A percentile compares a stretch with the other conserved stretches of the same genome.
Evolutionary conservation across 129 eudicot species (phyloP).

Genomic region (Daucus carota): DH1_v3.0 NC_030381.2:53713501-53714000

Average conservation of each 20-base stretch:
- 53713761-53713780: not conserved
- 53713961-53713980: too few relatives aligned
- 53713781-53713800: not conserved
- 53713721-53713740: not conserved
- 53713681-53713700: constrained; percentile 61
- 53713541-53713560: not conserved
- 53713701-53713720: not conserved
- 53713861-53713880: too few relatives aligned
- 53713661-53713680: constrained; percentile 69
- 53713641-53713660: constrained; percentile 68
- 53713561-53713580: constrained; percentile 22
- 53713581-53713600: constrained; percentile 51
- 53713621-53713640: constrained; percentile 60
- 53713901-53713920: too few relatives aligned
- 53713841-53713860: not conserved
- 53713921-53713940: too few relatives aligned
- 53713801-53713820: not conserved
- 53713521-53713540: not conserved
- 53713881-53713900: too few relatives aligned
- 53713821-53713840: not conserved
- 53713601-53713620: constrained; percentile 60
- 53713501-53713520: not conserved
- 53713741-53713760: not conserved
- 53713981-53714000: too few relatives aligned
- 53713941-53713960: too few relatives aligned